phyloP scores from a whole-genome alignment of 2,329 filamentous ascomycete species.

The Arthrobotrys megalospora region DNA sequence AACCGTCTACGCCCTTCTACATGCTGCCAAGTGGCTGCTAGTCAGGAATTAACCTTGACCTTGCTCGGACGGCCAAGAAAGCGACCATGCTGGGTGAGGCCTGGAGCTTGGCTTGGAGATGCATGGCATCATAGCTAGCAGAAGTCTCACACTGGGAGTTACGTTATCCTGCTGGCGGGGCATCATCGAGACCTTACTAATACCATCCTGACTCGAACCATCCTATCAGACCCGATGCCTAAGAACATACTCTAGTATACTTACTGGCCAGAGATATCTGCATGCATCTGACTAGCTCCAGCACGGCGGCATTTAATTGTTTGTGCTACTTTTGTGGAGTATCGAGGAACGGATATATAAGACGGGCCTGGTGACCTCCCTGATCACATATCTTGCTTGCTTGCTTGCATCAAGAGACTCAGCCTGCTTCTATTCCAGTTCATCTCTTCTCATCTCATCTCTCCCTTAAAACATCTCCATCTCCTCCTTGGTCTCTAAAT shows the following conservation, averaged over 20 bases:
- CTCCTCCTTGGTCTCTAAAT: background rate
- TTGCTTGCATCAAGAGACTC: background rate
- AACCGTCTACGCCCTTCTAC: slow-evolving; percentile 2
- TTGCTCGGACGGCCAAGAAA: slow-evolving; percentile 20
- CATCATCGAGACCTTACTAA: background rate
- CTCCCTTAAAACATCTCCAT: background rate
- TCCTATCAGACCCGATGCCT: slow-evolving; percentile 1
- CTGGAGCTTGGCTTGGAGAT: slow-evolving; percentile 34
- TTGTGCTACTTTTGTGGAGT: background rate
- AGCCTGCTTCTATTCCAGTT: background rate
- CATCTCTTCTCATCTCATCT: background rate
- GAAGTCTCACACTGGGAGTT: slow-evolving; percentile 9
- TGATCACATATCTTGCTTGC: background rate
- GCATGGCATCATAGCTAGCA: slow-evolving; percentile 23
- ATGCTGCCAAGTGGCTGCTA: too few species aligned
- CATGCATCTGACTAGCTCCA: background rate
- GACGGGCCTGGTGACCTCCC: slow-evolving; percentile 12
- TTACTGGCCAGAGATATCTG: background rate
- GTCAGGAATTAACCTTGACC: background rate
- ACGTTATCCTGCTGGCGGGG: slow-evolving; percentile 53
- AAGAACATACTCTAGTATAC: background rate
- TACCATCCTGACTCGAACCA: too few species aligned
- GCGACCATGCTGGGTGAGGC: background rate
- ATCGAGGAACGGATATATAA: slow-evolving; percentile 5
- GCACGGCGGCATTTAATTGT: background rate